Evolutionary conservation across 306 rosid genomes (phyloP).

Genomic region (Oemleria cerasiformis): DNA sequence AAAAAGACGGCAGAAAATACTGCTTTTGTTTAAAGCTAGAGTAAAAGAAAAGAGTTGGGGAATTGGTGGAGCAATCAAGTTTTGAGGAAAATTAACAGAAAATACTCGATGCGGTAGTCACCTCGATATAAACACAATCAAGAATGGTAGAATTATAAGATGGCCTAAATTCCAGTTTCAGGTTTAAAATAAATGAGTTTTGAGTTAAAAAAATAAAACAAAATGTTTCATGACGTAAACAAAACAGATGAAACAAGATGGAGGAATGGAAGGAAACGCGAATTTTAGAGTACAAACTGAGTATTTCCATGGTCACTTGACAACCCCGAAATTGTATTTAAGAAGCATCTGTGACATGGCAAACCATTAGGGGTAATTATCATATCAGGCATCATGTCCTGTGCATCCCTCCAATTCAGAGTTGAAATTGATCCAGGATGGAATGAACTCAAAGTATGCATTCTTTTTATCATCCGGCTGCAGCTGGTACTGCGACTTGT

Average conservation of each 20-base stretch:
- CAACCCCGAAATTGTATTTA: neutral
- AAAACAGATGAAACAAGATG: neutral
- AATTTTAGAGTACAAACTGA: conserved; percentile 1
- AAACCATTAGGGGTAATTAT: neutral
- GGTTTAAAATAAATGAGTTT: too few relatives aligned
- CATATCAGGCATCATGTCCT: conserved; percentile 6
- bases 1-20: too few relatives aligned
- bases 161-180: too few relatives aligned
- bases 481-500: conserved; percentile 35
- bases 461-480: conserved; percentile 28
- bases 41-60: too few relatives aligned
- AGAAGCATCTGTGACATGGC: neutral
- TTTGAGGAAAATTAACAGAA: too few relatives aligned
- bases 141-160: neutral
- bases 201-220: too few relatives aligned
- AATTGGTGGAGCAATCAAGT: too few relatives aligned
- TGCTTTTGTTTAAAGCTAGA: too few relatives aligned
- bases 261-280: neutral
- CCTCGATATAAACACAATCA: neutral
- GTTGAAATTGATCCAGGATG: neutral
- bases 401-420: conserved; percentile 6
- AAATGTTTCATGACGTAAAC: neutral
- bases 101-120: too few relatives aligned
- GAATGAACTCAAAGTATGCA: conserved; percentile 7
- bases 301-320: conserved; percentile 1